Evolutionary conservation across 2,329 filamentous ascomycete genomes (phyloP).

Genomic region (Diplodia mutila): DNA sequence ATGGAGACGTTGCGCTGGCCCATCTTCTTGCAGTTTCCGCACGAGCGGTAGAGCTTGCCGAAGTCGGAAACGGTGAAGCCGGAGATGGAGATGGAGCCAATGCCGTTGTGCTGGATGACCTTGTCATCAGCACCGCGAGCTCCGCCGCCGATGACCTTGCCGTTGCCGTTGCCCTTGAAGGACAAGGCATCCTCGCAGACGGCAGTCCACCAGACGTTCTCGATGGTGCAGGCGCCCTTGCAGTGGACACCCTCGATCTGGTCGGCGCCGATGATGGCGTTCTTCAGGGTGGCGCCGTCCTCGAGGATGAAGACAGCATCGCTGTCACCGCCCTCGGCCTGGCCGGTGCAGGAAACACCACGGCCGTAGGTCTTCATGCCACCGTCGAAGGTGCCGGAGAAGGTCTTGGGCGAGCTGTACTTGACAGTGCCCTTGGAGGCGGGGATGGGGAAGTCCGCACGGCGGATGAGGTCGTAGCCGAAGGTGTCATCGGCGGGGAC

Average conservation of each 20-base stretch:
- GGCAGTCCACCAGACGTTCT: slow-evolving; percentile 38
- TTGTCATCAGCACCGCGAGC: slow-evolving; percentile 36
- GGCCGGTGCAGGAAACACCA: slow-evolving; percentile 35
- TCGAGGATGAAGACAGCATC: slow-evolving; percentile 25
- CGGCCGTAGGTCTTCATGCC: slow-evolving; percentile 24
- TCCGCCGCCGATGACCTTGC: slow-evolving; percentile 37
- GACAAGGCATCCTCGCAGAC: slow-evolving; percentile 46
- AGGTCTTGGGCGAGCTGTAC: background rate
- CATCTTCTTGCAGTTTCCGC: slow-evolving; percentile 38
- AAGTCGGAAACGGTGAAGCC: slow-evolving; percentile 36
- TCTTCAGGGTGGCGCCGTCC: slow-evolving; percentile 46
- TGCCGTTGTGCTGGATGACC: slow-evolving; percentile 42
- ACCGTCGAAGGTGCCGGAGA: slow-evolving; percentile 21
- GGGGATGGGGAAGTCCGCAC: slow-evolving; percentile 21
- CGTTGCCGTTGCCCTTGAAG: slow-evolving; percentile 32
- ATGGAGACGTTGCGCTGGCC: slow-evolving; percentile 36
- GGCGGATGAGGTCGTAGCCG: slow-evolving; percentile 18
- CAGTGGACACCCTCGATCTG: slow-evolving; percentile 57
- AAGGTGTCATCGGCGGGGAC: slow-evolving; percentile 15
- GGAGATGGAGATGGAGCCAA: slow-evolving; percentile 36
- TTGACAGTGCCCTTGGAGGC: slow-evolving; percentile 19
- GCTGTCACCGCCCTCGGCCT: slow-evolving; percentile 51
- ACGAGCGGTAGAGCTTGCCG: slow-evolving; percentile 35
- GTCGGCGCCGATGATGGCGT: slow-evolving; percentile 54
- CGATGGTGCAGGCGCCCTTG: slow-evolving; percentile 52